Evolutionary conservation across 345 rosid genomes (phyloP).

Genomic region (Cardamine occulta): DNA sequence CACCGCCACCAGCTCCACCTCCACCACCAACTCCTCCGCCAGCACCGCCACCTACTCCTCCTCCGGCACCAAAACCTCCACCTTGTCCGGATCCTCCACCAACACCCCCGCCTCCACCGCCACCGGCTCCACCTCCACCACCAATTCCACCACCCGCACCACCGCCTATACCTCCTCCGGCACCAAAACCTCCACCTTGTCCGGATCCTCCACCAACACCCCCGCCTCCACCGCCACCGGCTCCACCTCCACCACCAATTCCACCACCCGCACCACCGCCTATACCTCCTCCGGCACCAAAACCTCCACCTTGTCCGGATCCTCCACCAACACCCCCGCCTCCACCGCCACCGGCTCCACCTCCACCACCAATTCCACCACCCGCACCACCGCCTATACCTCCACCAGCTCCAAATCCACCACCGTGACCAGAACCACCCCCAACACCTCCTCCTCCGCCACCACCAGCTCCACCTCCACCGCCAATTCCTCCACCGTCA

Average conservation of each 20-base stretch:
- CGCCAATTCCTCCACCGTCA: slow-evolving; percentile 44
- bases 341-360: slow-evolving; percentile 57
- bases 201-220: slow-evolving; percentile 49
- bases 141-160: slow-evolving; percentile 47
- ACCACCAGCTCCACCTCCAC: slow-evolving; percentile 52
- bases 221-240: slow-evolving; percentile 46
- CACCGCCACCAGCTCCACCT: slow-evolving; percentile 55
- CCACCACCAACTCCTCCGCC: slow-evolving; percentile 48
- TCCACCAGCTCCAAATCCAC: slow-evolving; percentile 52
- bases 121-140: slow-evolving; percentile 53
- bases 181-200: slow-evolving; percentile 52
- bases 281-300: slow-evolving; percentile 55
- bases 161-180: slow-evolving; percentile 48
- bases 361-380: slow-evolving; percentile 43
- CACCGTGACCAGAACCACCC: slow-evolving; percentile 49
- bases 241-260: slow-evolving; percentile 48
- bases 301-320: slow-evolving; percentile 50
- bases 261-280: slow-evolving; percentile 39
- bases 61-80: slow-evolving; percentile 51
- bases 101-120: slow-evolving; percentile 53
- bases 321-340: slow-evolving; percentile 56
- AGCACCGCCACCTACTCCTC: slow-evolving; percentile 53
- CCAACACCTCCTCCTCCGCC: slow-evolving; percentile 56
- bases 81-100: slow-evolving; percentile 52
- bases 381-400: slow-evolving; percentile 57